Base-by-base conservation (phyloP, 441 rosid species). In the Cnidoscolus chayamansa region DNA sequence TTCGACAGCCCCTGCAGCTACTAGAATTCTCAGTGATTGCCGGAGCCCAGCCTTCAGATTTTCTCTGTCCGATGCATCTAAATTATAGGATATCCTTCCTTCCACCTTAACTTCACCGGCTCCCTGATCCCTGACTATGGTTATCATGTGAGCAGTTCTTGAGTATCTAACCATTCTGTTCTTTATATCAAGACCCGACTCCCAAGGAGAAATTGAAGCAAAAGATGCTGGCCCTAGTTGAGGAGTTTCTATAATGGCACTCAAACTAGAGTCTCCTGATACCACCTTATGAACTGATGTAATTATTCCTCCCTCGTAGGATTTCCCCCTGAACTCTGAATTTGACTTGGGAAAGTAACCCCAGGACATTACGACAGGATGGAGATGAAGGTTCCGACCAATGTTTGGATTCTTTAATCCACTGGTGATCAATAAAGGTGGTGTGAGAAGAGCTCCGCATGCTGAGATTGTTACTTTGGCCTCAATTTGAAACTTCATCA, bases 1-100 rank as follows among this genome's bases (percentile, higher is more conserved):
- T 76, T 95, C 99, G 3, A 79, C 91, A 17, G 97, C 98, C 67
- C 99, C 99, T 1, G 98, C 99, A 13, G 96, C 94, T 30, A 88
- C 76, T 57, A 95, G 72, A 72, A 92, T 95, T 84, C 87, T 82
- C 71, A 95, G 72, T 0, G 98, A 83, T 78, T 79, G 88, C 65
- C 86, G 75, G 64, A 95, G 69, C 20, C 97, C 99, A 0, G 81
- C 84, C 78, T 48, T 79, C 61, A 91, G 30, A 68, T 90, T 89
- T 66, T 85, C 91, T 74, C 15, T 79, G 76, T 95, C 99, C 2
- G 16, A 5, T 19, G 79, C 43, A 62, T 82, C 73, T 3, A 90
- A 65, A 1, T 60, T 58, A 58, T 90, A 88, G 70, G 68, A 67
- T 76, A 94, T 74, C 57, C 92, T 79, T 30, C 90, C 92, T 80